phyloP scores from a whole-genome alignment of 352 stramenopile genomes.

The Phytophthora kernoviae region DNA sequence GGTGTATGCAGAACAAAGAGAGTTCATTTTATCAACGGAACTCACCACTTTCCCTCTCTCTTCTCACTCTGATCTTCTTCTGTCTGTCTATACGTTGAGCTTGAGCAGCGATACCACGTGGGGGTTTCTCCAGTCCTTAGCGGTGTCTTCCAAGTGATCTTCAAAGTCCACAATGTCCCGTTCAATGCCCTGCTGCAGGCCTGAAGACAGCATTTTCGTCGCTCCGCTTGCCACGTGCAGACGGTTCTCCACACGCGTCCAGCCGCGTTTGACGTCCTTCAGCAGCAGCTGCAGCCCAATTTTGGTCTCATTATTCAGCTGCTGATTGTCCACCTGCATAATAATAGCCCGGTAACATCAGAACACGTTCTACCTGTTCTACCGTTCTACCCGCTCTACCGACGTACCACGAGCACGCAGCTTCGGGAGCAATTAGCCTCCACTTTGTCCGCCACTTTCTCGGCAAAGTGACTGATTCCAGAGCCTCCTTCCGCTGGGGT shows the following conservation, averaged over 20 bases:
- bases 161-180: constrained; percentile 73
- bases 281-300: constrained; percentile 66
- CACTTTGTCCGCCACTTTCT: constrained; percentile 75
- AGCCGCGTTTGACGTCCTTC: constrained; percentile 84
- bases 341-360: constrained; percentile 19
- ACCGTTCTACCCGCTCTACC: neutral
- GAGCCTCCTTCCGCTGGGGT: constrained; percentile 34
- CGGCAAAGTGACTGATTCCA: constrained; percentile 53
- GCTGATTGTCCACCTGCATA: constrained; percentile 50
- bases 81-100: constrained; percentile 67
- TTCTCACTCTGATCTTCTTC: neutral
- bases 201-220: constrained; percentile 44
- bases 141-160: constrained; percentile 74
- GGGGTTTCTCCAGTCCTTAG: constrained; percentile 80
- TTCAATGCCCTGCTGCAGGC: constrained; percentile 54
- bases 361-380: constrained; percentile 1
- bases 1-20: neutral
- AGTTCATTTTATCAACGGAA: neutral
- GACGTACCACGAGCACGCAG: constrained; percentile 64
- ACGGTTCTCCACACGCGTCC: constrained; percentile 70
- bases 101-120: constrained; percentile 70
- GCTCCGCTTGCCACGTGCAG: constrained; percentile 53
- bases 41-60: neutral
- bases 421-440: constrained; percentile 68
- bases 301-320: constrained; percentile 63